Base-by-base conservation (phyloP, 1,284 basidiomycete species). In the Salmacisia buchloeana region DNA sequence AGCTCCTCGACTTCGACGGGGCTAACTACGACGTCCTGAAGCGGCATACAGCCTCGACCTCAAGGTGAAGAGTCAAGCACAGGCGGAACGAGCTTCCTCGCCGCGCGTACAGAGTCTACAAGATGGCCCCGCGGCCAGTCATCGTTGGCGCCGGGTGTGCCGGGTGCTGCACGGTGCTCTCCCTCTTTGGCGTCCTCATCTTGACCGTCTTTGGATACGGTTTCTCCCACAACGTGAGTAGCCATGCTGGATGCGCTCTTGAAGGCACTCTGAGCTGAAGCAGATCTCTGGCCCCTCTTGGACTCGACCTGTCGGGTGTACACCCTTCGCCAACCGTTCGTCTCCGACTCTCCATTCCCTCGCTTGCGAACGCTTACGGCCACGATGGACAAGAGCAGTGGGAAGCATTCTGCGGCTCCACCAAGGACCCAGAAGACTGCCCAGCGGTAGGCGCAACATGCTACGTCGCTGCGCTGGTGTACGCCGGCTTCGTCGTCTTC, bases 131-230 rank as follows among this genome's bases (percentile, higher is more conserved):
- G 21, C 25, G 49, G 21, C 49, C 49, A 12, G 49, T 54, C 27
- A 33, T 59, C 18, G 58, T 59, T 21, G 38, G 41, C 38, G 5
- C 41, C 38, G 58, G 58, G 38, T 34, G 36, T 21, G 84, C 84
- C 29, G 80, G 80, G 58, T 84, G 83, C 80, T 85, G 84, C 70
- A 83, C 83, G 39, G 78, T 85, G 58, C 78, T 85, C 57, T 83
- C 82, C 10, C 64, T 83, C 49, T 83, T 85, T 56, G 84, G 83
- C n/a, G 81, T 83, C 27, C 71, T 84, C 66, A 83, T 84, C 67
- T 81, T 85, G 34, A 67, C 81, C 46, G 81, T 77, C 58, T 73
- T 78, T 31, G 72, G 72, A 12, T 76, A 70, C 38, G 77, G 70
- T 15, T 54, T 54, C 49, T 33, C 49, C 23, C 31, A 54, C 27